Evolutionary conservation across 441 rosid genomes (phyloP).

Genomic region (Daphne laureola): DNA sequence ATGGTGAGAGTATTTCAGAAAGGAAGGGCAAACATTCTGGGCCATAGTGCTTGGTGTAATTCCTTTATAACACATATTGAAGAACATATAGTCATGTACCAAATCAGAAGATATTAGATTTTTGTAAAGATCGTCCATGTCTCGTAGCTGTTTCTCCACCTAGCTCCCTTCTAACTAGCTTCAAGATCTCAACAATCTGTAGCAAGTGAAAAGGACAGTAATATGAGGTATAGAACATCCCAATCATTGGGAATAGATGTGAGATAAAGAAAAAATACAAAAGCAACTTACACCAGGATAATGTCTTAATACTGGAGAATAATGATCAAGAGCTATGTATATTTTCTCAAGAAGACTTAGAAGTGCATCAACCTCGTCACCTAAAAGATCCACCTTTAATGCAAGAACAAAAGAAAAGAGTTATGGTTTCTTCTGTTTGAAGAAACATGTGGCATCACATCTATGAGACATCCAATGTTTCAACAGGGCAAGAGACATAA

Average conservation of each 20-base stretch:
- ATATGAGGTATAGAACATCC: too few species aligned
- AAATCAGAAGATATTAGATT: too few species aligned
- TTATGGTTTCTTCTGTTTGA: neutral
- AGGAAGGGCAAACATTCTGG: too few species aligned
- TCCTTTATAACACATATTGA: too few species aligned
- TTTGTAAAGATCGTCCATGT: neutral
- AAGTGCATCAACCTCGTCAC: conserved; percentile 81
- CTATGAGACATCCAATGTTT: too few species aligned
- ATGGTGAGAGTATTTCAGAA: too few species aligned
- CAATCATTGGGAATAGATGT: too few species aligned
- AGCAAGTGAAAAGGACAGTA: conserved; percentile 7
- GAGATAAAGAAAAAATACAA: conserved; percentile 2
- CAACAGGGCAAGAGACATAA: too few species aligned
- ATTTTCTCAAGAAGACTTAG: conserved; percentile 81
- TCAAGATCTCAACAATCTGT: conserved; percentile 83
- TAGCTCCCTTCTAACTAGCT: conserved; percentile 76
- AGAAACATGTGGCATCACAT: neutral
- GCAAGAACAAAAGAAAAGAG: conserved; percentile 9
- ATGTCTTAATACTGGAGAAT: conserved; percentile 79
- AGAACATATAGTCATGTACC: too few species aligned
- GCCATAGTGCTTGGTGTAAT: too few species aligned
- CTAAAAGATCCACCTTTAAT: conserved; percentile 87
- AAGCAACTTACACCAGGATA: conserved; percentile 78
- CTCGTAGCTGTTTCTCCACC: conserved; percentile 44
- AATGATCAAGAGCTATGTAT: conserved; percentile 90